A percentile compares a stretch with the other conserved stretches of the same genome.
These are phyloP conservation scores for Fusarium sp. DNA, from an alignment of 2,329 filamentous ascomycete genomes.

Conservation along the genomic window DNA sequence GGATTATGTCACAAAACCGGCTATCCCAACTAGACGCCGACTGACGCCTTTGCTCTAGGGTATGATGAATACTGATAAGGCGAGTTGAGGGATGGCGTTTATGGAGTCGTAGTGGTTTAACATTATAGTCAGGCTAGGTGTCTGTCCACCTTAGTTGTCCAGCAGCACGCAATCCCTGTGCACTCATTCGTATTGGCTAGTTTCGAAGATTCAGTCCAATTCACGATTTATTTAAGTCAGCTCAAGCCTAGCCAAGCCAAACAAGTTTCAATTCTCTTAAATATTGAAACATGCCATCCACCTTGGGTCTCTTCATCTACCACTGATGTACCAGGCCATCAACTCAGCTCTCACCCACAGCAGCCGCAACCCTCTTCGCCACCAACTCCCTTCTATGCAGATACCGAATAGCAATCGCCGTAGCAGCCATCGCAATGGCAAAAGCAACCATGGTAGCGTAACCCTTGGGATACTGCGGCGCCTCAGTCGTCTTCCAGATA, in stretches of 20 bases:
- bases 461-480: constrained; percentile 70
- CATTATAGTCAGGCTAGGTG: background rate
- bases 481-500: constrained; percentile 74
- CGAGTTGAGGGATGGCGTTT: background rate
- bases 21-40: constrained; percentile 4
- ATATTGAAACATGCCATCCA: background rate
- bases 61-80: constrained; percentile 11
- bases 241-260: background rate
- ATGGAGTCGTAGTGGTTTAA: background rate
- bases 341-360: constrained; percentile 16
- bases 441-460: constrained; percentile 67
- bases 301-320: too few relatives aligned
- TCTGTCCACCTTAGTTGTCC: background rate
- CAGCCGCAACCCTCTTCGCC: constrained; percentile 9
- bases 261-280: accelerated
- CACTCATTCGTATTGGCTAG: background rate
- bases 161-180: background rate
- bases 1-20: constrained; percentile 36
- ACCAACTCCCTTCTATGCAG: constrained; percentile 58
- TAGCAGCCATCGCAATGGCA: constrained; percentile 60
- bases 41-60: constrained; percentile 23
- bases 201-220: background rate
- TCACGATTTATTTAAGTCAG: background rate
- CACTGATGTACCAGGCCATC: background rate
- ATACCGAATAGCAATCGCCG: constrained; percentile 60